These are phyloP conservation scores for Chalciporus piperatoides DNA, from an alignment of 1,284 basidiomycete genomes.

Conservation along the genomic window DNA sequence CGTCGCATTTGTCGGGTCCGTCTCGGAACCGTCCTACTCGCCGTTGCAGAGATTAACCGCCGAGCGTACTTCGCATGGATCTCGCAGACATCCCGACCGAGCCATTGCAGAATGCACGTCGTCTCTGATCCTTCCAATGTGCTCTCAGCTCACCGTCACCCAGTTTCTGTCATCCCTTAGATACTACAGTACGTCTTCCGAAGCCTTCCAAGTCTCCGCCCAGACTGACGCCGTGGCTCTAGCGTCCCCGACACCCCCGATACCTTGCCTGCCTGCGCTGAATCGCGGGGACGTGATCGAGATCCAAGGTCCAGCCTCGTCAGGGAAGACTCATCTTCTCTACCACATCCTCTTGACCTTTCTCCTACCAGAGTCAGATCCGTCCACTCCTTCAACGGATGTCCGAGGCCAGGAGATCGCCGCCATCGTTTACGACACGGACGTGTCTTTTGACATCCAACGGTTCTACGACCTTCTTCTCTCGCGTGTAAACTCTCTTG, in stretches of 20 bases:
- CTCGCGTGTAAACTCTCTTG: constrained; percentile 33
- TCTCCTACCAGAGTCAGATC: constrained; percentile 43
- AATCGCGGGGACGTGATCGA: constrained; percentile 54
- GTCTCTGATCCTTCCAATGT: background rate
- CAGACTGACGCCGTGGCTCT: background rate
- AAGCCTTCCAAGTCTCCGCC: background rate
- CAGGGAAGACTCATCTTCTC: constrained; percentile 72
- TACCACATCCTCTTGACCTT: constrained; percentile 62
- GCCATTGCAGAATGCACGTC: constrained; percentile 44
- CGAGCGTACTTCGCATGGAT: background rate
- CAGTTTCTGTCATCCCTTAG: constrained; percentile 25
- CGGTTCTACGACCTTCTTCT: constrained; percentile 53
- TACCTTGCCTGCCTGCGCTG: constrained; percentile 25
- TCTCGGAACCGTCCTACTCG: background rate
- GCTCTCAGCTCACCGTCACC: constrained; percentile 14
- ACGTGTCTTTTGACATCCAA: constrained; percentile 55
- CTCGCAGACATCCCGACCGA: constrained; percentile 41
- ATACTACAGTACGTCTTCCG: constrained; percentile 14
- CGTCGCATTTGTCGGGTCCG: background rate
- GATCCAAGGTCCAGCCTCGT: constrained; percentile 67
- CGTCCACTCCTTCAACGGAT: constrained; percentile 25
- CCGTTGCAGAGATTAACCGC: background rate
- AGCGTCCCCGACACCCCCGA: constrained; percentile 29
- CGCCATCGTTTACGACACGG: constrained; percentile 66
- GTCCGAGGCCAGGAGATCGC: constrained; percentile 59